Evolutionary conservation across 31 red algal species (phyloP), one percentile per base, ranked within the genome.

Genomic region (Odonthalia washingtoniensis): DNA sequence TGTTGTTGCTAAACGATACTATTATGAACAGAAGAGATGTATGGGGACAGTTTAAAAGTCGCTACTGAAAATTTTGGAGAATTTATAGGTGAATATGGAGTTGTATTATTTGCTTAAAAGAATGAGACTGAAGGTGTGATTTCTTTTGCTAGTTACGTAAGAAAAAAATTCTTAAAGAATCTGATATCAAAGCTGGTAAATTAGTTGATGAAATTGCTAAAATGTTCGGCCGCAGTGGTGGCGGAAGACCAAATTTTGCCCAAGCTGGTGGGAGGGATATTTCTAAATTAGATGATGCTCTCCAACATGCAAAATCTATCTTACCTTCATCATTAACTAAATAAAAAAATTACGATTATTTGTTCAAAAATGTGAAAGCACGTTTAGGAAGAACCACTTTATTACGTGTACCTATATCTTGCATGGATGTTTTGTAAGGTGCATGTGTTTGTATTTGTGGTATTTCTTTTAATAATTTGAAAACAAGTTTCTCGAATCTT

Each of bases 261-360:
- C 97, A 99, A 72, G 97, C 94, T 1, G 97, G 97, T 61, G 97
- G 94, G 2, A 74, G 85, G 39, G 93, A 96, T 75, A 64, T 63
- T 5, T 40, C 80, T 0, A 81, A 90, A 67, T 45, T 98, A 28
- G 76, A 78, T 61, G 87, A 80, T 26, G 97, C 97, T 53, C 78
- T 98, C 14, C 45, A 73, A 60, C 37, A 49, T 6, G 88, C 87
- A 6, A 46, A 37, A 70, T 5, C 33, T 33, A 28, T 69, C 9
- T 4, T 91, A 53, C 5, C 31, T 17, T 67, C 66, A 41, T 0
- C 33, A 12, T 6, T 80, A 27, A 42, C 16, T 16, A 28, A 72
- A 14, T 14, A 31, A 26, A n/a, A 16, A 26, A 26, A 72, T n/a
- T 72, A 26, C 32, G 14, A 12, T 14, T 35, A 35, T 14, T 16